These are phyloP conservation scores for Claviceps monticola DNA, from an alignment of 2,329 filamentous ascomycete genomes.

Conservation along the genomic window DNA sequence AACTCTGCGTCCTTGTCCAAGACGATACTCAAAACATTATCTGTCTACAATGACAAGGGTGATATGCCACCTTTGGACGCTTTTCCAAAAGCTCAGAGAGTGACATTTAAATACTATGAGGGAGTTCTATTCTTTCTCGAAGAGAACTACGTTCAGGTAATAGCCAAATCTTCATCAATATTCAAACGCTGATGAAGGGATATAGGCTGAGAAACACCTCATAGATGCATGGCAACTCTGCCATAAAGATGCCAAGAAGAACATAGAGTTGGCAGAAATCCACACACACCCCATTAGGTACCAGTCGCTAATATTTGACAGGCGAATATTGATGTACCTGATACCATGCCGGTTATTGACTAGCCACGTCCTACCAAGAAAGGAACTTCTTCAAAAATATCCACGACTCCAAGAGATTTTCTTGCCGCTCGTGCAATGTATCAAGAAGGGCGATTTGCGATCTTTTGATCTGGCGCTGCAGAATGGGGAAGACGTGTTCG, in stretches of 20 bases:
- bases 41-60: constrained; percentile 51
- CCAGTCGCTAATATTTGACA: constrained; percentile 23
- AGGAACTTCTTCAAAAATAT: constrained; percentile 56
- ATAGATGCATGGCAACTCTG: constrained; percentile 73
- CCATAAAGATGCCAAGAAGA: constrained; percentile 55
- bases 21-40: constrained; percentile 74
- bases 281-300: accelerated
- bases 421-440: constrained; percentile 61
- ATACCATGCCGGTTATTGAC: constrained; percentile 89
- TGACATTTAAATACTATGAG: constrained; percentile 93
- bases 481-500: constrained; percentile 79
- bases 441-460: constrained; percentile 68
- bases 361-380: constrained; percentile 68
- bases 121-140: constrained; percentile 90
- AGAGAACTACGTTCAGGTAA: constrained; percentile 74
- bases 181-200: not conserved
- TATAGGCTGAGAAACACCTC: constrained; percentile 63
- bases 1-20: constrained; percentile 82
- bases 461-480: constrained; percentile 74
- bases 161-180: not conserved
- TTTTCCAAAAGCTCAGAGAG: constrained; percentile 81
- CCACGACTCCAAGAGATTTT: constrained; percentile 68
- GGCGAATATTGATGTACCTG: constrained; percentile 84
- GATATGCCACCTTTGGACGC: constrained; percentile 69
- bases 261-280: constrained; percentile 56